Base-by-base conservation (phyloP, 1,284 basidiomycete genomes). In the Malassezia pachydermatis region DNA sequence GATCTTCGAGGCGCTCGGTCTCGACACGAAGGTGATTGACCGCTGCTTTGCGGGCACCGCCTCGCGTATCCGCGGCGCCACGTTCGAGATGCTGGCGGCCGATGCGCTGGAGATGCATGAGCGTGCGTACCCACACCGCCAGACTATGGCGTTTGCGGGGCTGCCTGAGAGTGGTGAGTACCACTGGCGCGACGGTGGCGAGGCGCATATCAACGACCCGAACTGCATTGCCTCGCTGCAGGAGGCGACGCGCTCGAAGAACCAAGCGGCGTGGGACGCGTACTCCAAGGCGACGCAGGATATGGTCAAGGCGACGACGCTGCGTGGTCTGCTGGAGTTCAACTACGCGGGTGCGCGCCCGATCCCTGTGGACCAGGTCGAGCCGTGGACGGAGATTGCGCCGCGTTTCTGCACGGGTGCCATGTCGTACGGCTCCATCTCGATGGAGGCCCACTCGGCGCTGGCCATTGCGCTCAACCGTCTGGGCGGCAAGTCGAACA, bases 361-460 rank as follows among this genome's bases (percentile, higher is more conserved):
- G 27, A 66, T 68, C 48, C 65, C 65, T 36, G 41, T 68, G 37
- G 65, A 68, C 57, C 65, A 68, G 58, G 65, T 68, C 48, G 65
- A 68, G 62, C 65, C 65, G 8, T 68, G 65, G 65, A 68, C 65
- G 22, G 65, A 68, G 57, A 68, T 68, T 28, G 65, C 66, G 8
- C 65, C 63, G 56, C 65, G 65, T 17, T 67, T 67, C 56, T 66
- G 65, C 56, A 67, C 65, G 22, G 65, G 65, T 57, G 65, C 65
- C 53, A 67, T 67, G 65, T 67, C 65, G 39, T 67, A 67, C 55
- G 65, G 65, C 28, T 64, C 62, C 57, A 67, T 67, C 57, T 64
- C 62, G 20, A 67, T 67, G 63, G 65, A 67, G 50, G 65, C 65
- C 20, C 63, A 63, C 48, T 63, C 63, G 39, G 60, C 62, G 37